Conservation (phyloP, 345 rosid species). For the Sisymbrium irio region DNA sequence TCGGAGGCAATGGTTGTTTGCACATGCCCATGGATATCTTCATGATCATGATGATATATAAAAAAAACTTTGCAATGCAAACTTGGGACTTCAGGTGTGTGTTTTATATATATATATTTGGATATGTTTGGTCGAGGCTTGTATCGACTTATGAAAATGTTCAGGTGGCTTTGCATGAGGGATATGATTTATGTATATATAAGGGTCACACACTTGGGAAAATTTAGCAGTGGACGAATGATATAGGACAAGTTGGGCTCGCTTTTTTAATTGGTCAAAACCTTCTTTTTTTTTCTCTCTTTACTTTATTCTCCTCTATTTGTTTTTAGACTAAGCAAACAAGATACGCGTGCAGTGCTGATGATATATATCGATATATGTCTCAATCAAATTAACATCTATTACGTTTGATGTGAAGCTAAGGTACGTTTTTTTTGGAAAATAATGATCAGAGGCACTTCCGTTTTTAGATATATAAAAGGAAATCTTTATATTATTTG, state of each 20-base stretch:
- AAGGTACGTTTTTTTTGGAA: background rate
- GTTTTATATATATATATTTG: background rate
- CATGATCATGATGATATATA: too few species aligned
- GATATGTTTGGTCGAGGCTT: slow-evolving; percentile 10
- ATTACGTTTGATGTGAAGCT: slow-evolving; percentile 28
- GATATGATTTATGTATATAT: slow-evolving; percentile 18
- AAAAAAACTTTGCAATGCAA: background rate
- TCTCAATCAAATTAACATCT: slow-evolving; percentile 25
- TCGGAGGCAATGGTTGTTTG: slow-evolving; percentile 34
- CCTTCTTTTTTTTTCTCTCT: background rate
- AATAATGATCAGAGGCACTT: slow-evolving; percentile 16
- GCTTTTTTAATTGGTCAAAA: slow-evolving; percentile 31
- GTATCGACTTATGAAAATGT: slow-evolving; percentile 23
- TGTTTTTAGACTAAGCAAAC: background rate
- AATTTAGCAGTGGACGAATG: background rate
- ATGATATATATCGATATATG: slow-evolving; percentile 14
- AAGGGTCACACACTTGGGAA: slow-evolving; percentile 16
- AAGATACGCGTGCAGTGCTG: slow-evolving; percentile 24
- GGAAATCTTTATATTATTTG: background rate
- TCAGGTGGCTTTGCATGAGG: slow-evolving; percentile 30
- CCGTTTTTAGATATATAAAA: background rate
- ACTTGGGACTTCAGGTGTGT: background rate
- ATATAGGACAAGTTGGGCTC: slow-evolving; percentile 26
- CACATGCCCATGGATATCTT: too few species aligned
- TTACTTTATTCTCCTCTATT: slow-evolving; percentile 18